Conservation (phyloP, 129 eudicot species). For the Daucus carota region DNA sequence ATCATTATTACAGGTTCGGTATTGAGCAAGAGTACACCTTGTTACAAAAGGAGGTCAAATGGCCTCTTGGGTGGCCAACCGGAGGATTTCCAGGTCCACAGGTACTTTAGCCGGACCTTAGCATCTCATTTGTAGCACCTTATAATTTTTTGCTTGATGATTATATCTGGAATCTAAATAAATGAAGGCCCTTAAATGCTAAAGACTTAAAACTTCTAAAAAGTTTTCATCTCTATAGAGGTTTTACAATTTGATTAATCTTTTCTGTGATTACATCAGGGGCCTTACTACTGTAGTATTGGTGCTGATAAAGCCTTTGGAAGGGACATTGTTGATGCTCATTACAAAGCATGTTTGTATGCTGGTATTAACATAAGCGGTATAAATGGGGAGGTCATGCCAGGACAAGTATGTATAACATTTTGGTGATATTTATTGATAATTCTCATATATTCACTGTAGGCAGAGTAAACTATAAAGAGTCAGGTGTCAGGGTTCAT, state of each 20-base stretch:
- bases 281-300: conserved; percentile 85
- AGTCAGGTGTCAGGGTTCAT: not conserved
- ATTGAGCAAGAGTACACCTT: conserved; percentile 91
- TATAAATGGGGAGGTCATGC: conserved; percentile 94
- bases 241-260: not conserved
- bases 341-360: conserved; percentile 81
- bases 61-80: conserved; percentile 86
- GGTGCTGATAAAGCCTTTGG: conserved; percentile 93
- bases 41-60: conserved; percentile 52
- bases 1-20: conserved; percentile 49
- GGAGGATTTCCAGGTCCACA: conserved; percentile 94
- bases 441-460: not conserved
- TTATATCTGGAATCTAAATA: too few species aligned
- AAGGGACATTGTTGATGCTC: conserved; percentile 79
- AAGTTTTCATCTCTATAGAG: not conserved
- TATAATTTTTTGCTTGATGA: not conserved
- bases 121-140: not conserved
- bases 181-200: not conserved
- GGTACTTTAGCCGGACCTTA: too few species aligned
- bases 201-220: not conserved
- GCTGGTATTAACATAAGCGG: conserved; percentile 88
- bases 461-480: not conserved
- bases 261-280: conserved; percentile 31
- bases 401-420: conserved; percentile 54
- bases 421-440: not conserved